These are phyloP conservation scores for Ambrosiella beaveri DNA, from an alignment of 2,329 filamentous ascomycete genomes.

Conservation along the genomic window DNA sequence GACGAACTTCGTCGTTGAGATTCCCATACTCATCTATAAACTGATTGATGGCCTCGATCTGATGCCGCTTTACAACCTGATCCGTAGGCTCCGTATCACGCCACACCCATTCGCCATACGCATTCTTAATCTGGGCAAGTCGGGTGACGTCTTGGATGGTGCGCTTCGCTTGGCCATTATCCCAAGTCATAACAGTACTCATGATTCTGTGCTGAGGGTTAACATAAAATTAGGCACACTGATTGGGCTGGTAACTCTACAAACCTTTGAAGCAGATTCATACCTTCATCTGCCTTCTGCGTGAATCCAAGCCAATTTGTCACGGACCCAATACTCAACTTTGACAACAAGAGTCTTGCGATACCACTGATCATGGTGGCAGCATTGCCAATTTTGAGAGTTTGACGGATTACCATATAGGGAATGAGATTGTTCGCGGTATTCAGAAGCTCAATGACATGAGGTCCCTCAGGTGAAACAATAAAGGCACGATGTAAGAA, in stretches of 20 bases:
- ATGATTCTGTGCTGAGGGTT: conserved; percentile 39
- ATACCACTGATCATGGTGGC: conserved; percentile 68
- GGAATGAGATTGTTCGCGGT: conserved; percentile 55
- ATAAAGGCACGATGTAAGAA: conserved; percentile 59
- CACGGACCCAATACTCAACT: conserved; percentile 54
- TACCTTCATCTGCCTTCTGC: conserved; percentile 53
- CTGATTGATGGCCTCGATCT: conserved; percentile 41
- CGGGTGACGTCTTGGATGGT: neutral
- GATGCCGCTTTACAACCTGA: conserved; percentile 28
- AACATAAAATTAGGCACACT: conserved; percentile 3
- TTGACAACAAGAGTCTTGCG: conserved; percentile 56
- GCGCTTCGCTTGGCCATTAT: conserved; percentile 46
- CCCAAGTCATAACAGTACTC: conserved; percentile 54
- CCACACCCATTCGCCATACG: conserved; percentile 2
- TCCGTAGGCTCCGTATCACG: neutral
- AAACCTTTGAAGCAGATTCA: conserved; percentile 56
- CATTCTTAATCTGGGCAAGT: neutral
- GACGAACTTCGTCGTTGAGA: conserved; percentile 41
- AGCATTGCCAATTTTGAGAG: conserved; percentile 58
- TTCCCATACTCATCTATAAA: conserved; percentile 35
- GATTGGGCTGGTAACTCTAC: neutral
- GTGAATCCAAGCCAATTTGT: conserved; percentile 69
- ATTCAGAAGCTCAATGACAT: conserved; percentile 52
- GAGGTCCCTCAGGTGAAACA: conserved; percentile 57
- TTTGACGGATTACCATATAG: conserved; percentile 55